phyloP scores from a whole-genome alignment of 2,329 filamentous ascomycete genomes.

The Dothideomycetes sp. region DNA sequence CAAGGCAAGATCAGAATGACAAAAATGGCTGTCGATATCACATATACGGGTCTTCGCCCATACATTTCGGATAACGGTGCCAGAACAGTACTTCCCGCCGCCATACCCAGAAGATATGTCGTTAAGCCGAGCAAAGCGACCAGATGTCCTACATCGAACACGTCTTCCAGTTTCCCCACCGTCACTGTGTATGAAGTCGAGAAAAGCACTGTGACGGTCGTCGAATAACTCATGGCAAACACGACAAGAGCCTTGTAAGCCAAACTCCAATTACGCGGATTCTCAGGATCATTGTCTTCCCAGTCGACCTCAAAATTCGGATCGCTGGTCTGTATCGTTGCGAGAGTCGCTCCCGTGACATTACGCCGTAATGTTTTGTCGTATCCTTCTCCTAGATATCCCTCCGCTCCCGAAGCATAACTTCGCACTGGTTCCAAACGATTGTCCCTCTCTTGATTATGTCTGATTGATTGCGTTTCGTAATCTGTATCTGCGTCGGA shows the following conservation, averaged over 20 bases:
- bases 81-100: slow-evolving; percentile 59
- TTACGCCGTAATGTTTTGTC: slow-evolving; percentile 13
- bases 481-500: slow-evolving; percentile 2
- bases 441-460: neutral
- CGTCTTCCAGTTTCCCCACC: slow-evolving; percentile 56
- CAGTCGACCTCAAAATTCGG: slow-evolving; percentile 68
- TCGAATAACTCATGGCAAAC: slow-evolving; percentile 48
- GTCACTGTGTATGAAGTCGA: slow-evolving; percentile 71
- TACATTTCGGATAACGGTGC: slow-evolving; percentile 67
- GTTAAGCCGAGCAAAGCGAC: slow-evolving; percentile 68
- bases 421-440: slow-evolving; percentile 9
- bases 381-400: slow-evolving; percentile 3
- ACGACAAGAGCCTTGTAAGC: slow-evolving; percentile 49
- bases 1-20: slow-evolving; percentile 62
- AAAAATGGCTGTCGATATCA: slow-evolving; percentile 56
- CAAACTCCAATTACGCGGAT: slow-evolving; percentile 61
- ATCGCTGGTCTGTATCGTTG: slow-evolving; percentile 27
- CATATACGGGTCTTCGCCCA: slow-evolving; percentile 58
- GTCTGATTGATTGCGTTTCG: slow-evolving; percentile 6
- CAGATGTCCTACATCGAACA: slow-evolving; percentile 54
- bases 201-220: slow-evolving; percentile 52
- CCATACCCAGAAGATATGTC: slow-evolving; percentile 67
- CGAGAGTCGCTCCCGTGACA: slow-evolving; percentile 4
- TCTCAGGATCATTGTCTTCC: slow-evolving; percentile 50
- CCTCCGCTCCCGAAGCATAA: slow-evolving; percentile 13